These are phyloP conservation scores for Cicer judaicum DNA, from an alignment of 306 rosid genomes.

Conservation along the genomic window DNA sequence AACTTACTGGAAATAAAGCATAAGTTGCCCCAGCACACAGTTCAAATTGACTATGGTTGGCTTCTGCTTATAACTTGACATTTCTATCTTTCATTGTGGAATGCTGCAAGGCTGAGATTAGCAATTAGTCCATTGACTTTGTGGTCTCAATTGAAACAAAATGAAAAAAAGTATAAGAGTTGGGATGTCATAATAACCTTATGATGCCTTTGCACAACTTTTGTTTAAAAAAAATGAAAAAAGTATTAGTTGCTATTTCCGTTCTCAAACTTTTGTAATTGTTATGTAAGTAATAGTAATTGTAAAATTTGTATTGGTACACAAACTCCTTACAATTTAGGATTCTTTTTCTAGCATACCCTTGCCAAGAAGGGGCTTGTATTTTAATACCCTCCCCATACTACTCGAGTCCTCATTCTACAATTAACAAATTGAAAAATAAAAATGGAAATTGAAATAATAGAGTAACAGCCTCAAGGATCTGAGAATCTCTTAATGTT, in stretches of 20 bases:
- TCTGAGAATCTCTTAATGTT: background rate
- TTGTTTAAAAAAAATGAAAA: conserved; percentile 5
- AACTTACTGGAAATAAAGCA: conserved; percentile 18
- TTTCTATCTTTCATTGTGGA: conserved; percentile 39
- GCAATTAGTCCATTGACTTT: conserved; percentile 47
- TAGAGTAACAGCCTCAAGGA: background rate
- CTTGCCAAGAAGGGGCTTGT: background rate
- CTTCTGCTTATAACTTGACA: conserved; percentile 37
- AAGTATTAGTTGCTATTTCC: conserved; percentile 37
- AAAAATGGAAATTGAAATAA: background rate
- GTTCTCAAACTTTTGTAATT: conserved; percentile 57
- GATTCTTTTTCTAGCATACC: background rate
- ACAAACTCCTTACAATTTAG: background rate
- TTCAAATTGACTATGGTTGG: conserved; percentile 1
- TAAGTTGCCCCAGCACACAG: background rate
- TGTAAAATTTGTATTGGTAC: background rate
- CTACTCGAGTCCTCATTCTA: background rate
- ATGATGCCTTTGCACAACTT: no score
- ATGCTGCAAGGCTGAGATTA: conserved; percentile 41
- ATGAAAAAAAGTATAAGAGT: background rate
- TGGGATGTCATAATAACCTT: no score
- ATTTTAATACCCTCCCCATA: background rate
- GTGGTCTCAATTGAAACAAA: conserved; percentile 45
- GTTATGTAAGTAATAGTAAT: conserved; percentile 3
- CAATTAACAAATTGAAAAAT: background rate